Conservation (phyloP, 257 asterid species). For the Vinca minor region DNA sequence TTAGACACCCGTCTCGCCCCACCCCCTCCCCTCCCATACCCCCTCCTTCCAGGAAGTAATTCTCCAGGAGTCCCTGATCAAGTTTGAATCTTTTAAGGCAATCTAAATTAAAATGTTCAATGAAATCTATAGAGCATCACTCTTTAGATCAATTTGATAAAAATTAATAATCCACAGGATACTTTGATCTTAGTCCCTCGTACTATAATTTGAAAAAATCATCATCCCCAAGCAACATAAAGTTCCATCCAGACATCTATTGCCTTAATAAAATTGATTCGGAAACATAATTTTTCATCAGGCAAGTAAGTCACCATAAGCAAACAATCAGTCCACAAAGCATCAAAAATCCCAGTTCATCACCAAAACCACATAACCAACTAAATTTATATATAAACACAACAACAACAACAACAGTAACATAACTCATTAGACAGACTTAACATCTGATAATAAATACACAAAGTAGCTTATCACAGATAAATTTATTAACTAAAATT, state of each 20-base stretch:
- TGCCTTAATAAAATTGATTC: background rate
- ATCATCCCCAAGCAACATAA: background rate
- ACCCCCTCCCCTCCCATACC: no score
- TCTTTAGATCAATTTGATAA: background rate
- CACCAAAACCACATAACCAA: background rate
- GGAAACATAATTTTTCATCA: background rate
- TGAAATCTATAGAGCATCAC: background rate
- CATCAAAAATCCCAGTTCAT: constrained; percentile 3
- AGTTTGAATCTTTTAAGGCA: background rate
- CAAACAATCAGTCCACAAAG: background rate
- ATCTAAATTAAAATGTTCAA: background rate
- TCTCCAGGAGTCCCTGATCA: background rate
- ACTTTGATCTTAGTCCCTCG: background rate
- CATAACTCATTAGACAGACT: background rate
- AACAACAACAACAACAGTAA: constrained; percentile 2
- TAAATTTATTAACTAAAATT: constrained; percentile 3
- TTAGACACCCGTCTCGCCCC: no score
- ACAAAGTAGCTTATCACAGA: no score
- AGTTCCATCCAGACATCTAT: background rate
- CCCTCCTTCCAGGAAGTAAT: background rate
- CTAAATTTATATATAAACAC: background rate
- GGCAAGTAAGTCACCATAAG: background rate
- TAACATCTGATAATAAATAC: constrained; percentile 6
- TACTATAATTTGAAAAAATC: background rate
- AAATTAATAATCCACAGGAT: background rate